Conservation (phyloP, 2,329 filamentous ascomycete genomes). For the Thelonectria olida region DNA sequence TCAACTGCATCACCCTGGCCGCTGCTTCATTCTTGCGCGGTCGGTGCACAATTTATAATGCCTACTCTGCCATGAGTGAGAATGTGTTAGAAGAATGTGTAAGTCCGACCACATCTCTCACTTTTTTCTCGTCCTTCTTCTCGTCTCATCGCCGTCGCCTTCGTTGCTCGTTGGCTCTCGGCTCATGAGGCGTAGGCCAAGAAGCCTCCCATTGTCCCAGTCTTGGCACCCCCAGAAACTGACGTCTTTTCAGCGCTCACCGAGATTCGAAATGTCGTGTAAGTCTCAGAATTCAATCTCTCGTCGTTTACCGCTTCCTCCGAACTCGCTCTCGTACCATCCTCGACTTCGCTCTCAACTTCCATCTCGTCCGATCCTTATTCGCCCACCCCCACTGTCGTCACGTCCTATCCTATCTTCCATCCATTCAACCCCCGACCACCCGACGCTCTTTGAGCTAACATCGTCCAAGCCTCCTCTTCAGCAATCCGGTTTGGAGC, state of each 20-base stretch:
- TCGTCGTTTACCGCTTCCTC: conserved; percentile 8
- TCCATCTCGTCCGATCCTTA: not conserved
- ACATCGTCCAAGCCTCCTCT: conserved; percentile 58
- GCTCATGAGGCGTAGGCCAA: conserved; percentile 31
- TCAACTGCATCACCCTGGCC: conserved; percentile 26
- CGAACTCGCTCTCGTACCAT: conserved; percentile 16
- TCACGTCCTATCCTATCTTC: conserved; percentile 8
- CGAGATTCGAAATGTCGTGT: conserved; percentile 62
- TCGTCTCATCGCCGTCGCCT: not conserved
- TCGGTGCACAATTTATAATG: conserved; percentile 46
- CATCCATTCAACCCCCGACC: not conserved
- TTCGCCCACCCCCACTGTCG: conserved; percentile 10
- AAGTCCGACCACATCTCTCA: conserved; percentile 38
- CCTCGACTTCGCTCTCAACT: not conserved
- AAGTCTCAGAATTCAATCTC: conserved; percentile 41
- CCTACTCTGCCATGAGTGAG: conserved; percentile 45
- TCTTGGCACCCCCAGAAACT: conserved; percentile 48
- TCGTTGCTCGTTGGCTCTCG: not conserved
- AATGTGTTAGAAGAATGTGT: conserved; percentile 56
- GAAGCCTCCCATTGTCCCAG: conserved; percentile 40
- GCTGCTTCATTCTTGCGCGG: conserved; percentile 38
- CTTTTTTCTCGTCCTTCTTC: conserved; percentile 19
- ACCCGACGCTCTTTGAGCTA: conserved; percentile 20
- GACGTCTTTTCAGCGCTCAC: conserved; percentile 54
- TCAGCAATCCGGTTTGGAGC: conserved; percentile 67